These are phyloP conservation scores for Zanthoxylum bungeanum DNA, from an alignment of 345 rosid species.

Conservation along the genomic window DNA sequence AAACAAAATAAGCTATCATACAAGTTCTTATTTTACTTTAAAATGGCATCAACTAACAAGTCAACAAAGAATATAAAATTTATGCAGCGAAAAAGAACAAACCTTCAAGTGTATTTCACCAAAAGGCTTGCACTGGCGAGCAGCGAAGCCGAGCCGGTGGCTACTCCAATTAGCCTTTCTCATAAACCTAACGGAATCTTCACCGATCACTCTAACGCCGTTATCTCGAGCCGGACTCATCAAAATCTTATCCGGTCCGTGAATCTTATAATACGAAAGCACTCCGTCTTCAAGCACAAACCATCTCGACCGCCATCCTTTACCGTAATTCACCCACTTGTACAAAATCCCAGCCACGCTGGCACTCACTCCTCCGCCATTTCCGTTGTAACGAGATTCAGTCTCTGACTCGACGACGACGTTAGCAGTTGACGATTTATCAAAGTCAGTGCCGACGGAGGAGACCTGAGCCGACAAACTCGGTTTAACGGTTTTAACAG, in stretches of 20 bases:
- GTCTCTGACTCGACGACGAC: conserved; percentile 19
- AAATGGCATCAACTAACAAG: not conserved
- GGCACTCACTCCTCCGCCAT: conserved; percentile 37
- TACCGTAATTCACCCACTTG: conserved; percentile 98
- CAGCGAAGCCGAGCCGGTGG: conserved; percentile 24
- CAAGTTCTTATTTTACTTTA: not conserved
- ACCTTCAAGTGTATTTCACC: conserved; percentile 98
- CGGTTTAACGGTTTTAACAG: conserved; percentile 40
- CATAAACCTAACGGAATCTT: conserved; percentile 72
- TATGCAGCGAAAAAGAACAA: conserved; percentile 1
- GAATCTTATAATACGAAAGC: conserved; percentile 83
- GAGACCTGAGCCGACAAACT: conserved; percentile 62
- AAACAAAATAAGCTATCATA: not conserved
- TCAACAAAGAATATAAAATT: not conserved
- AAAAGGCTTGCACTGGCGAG: conserved; percentile 70
- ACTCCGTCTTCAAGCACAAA: conserved; percentile 84
- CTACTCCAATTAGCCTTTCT: conserved; percentile 64
- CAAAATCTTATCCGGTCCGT: conserved; percentile 85
- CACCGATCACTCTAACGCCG: conserved; percentile 74
- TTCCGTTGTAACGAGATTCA: conserved; percentile 37
- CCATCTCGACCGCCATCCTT: conserved; percentile 95
- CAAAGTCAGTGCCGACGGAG: conserved; percentile 44
- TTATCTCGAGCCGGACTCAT: conserved; percentile 66
- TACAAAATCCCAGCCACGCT: conserved; percentile 76
- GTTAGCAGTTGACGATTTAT: conserved; percentile 20